Base-by-base conservation (phyloP, 345 rosid genomes). In the Lagerstroemia speciosa region DNA sequence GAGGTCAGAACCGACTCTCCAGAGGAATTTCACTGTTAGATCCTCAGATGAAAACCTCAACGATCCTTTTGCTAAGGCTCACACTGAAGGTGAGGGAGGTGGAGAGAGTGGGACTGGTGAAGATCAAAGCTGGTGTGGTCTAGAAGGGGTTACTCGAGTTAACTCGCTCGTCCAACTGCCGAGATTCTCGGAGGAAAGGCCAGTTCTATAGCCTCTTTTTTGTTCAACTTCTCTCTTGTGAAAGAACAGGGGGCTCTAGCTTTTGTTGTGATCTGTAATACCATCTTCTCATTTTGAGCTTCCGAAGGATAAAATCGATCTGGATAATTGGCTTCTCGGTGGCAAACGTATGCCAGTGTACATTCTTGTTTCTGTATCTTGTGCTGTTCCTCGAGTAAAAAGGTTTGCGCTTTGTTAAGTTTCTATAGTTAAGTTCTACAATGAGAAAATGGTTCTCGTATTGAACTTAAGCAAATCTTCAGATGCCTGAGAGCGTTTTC, bases 131-230 rank as follows among this genome's bases (percentile, higher is more conserved):
- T 95, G 99, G 99, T 86, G 81, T 0, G 94, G 98, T 62, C 79
- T 95, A 80, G 98, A 95, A 82, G 98, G 99, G 2, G 96, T 92
- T 40, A 92, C 99, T 0, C 83, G 99, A 72, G 98, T 95, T 70
- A 95, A 95, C 84, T 95, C 99, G 3, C 91, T 95, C 8, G 97
- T 95, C 70, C 98, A 92, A 66, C 98, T 95, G 75, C 99, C 99
- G 5, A 84, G 99, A 85, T 95, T 95, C 80, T 87, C 90, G 0
- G 93, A 73, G 76, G 96, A 89, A 79, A 80, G 80, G 66, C 86
- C 79, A 15, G 69, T 33, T 73, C 75, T 84, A 36, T 89, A 58
- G 72, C 26, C 43, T 57, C 30, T 55, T 40, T 60, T 71, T 26
- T 40, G 46, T 34, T 43, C 8, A 26, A 5, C 30, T 52, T 38